Evolutionary conservation across 805 yeast genomes (phyloP), one percentile per base, ranked within the genome.

Genomic region (Maudiozyma pseudohumilis): DNA sequence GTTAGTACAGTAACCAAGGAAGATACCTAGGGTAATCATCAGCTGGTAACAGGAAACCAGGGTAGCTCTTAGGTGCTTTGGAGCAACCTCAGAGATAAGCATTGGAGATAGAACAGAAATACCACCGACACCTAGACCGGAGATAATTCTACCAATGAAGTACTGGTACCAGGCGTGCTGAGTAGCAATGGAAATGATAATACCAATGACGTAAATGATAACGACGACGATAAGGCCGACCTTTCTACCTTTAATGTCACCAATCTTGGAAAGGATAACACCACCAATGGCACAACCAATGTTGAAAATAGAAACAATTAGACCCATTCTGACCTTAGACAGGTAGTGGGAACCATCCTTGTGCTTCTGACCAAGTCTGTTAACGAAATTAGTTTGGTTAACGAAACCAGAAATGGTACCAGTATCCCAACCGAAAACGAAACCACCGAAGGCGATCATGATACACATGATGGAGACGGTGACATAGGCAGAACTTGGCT

Each of bases 321-420:
- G 60, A 46, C 80, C 80, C 10, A 67, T 66, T 63, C 80, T 66
- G 17, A 67, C 72, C 47, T 70, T 66, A 17, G 78, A 68, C 40
- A 74, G 52, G 47, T 64, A 63, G 48, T 60, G 54, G 3, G 48
- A 61, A 41, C 82, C 81, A 2, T 49, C 44, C 13, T 53, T 32
- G 40, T 60, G 44, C 3, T 48, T 17, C 45, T 67, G 64, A 55
- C 84, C 86, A 47, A 78, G 79, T 54, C 83, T 66, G 24, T 50
- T 43, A 36, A 59, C 52, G 61, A 70, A 79, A 50, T 77, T 80
- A 17, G 70, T 49, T 52, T 57, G 55, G 51, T 74, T 72, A 36
- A 77, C 80, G 51, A 79, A 77, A 48, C 86, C 86, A 20, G 82
- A 74, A 59, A 80, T 76, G 50, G 86, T 79, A 68, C 86, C 87